Evolutionary conservation across 2,329 filamentous ascomycete species (phyloP), one percentile per base, ranked within the genome.

Genomic region (Domatiomyces catenatus): DNA sequence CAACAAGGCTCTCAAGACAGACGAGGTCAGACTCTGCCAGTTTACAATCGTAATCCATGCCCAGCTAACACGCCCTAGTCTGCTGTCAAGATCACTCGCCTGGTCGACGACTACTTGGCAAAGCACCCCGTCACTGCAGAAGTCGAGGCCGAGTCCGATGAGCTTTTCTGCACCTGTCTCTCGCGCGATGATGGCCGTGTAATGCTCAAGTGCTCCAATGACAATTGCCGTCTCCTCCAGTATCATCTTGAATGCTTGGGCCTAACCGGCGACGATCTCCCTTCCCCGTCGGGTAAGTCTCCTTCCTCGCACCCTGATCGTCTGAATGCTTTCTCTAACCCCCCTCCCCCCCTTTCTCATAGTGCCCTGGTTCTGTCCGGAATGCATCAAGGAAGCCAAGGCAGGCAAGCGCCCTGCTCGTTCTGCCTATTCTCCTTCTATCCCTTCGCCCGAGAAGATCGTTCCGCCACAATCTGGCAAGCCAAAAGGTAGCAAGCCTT

Each of bases 341-440:
- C 6, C 22, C 6, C 22, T 12, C 10, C 22, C 6, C 22, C 6
- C 22, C 32, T 39, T 39, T 10, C 32, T 39, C 32, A 39, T 15
- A 39, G 32, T 15, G 32, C 32, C 32, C 32, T 47, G 45, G 45
- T 47, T 47, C 26, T 47, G 45, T 24, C 45, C 45, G 17, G 45
- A 47, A 24, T 47, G 45, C 8, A 24, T 47, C 20, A 24, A 32
- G 19, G 22, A 47, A 32, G 45, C 20, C 19, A 22, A 18, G 17
- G 45, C 19, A 8, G 45, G 45, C 26, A 28, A 22, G 17, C 18
- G 10, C 2, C 43, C 43, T 20, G 43, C 18, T 45, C 18, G 3
- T 20, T 45, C 43, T 20, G 12, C 1, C 18, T 4, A 45, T 4
- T 10, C 43, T 20, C 22, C 43, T 20, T 26, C 43, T 8, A 45